Evolutionary conservation across 768 basidiomycete genomes (phyloP).

Genomic region (Naematelia encephala): DNA sequence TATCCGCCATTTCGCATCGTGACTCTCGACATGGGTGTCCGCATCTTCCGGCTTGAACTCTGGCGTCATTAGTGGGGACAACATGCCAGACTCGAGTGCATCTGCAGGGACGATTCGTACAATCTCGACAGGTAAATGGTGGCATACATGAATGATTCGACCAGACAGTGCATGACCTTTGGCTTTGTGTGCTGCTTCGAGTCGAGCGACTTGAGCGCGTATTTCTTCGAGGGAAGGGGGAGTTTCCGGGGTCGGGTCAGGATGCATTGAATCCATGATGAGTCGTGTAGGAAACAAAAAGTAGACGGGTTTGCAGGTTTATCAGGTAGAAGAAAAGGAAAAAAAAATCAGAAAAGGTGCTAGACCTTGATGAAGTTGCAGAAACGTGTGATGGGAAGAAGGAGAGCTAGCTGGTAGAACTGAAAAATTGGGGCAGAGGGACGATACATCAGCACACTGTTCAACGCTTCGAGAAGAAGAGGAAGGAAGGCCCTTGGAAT

Average conservation of each 20-base stretch:
- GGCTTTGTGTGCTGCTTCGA: conserved; percentile 68
- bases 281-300: not conserved
- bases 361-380: too few species aligned
- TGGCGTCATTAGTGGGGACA: conserved; percentile 74
- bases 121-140: conserved; percentile 77
- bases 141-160: conserved; percentile 85
- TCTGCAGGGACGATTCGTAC: conserved; percentile 52
- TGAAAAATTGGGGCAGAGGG: not conserved
- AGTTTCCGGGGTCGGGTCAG: conserved; percentile 45
- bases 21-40: conserved; percentile 24
- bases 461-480: not conserved
- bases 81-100: conserved; percentile 42
- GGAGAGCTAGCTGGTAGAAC: not conserved
- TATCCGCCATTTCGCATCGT: conserved; percentile 64
- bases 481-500: not conserved
- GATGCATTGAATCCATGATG: conserved; percentile 48
- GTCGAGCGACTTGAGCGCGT: conserved; percentile 64
- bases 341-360: not conserved
- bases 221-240: conserved; percentile 59
- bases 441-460: not conserved
- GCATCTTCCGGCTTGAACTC: conserved; percentile 60
- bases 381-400: not conserved
- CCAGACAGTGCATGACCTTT: conserved; percentile 75
- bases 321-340: not conserved
- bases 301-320: not conserved